A percentile compares a stretch with the other conserved stretches of the same genome.
These are phyloP conservation scores for Wickerhamia fluorescens DNA, from an alignment of 805 yeast species.

Conservation along the genomic window DNA sequence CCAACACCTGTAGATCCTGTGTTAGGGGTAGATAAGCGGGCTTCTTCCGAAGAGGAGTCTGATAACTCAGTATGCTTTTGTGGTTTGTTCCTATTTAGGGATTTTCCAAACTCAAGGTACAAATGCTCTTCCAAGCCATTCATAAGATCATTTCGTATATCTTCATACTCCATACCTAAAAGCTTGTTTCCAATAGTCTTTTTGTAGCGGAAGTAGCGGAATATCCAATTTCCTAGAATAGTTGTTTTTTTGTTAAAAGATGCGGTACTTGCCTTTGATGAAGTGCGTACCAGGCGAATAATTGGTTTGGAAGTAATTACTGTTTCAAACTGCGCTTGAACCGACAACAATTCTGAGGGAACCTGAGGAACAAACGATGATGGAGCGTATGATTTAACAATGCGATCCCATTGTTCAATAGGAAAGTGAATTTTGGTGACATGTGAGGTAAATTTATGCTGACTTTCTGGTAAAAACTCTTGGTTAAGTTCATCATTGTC, in stretches of 20 bases:
- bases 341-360: conserved; percentile 13
- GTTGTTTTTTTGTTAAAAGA: conserved; percentile 21
- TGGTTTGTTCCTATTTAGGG: conserved; percentile 3
- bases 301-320: conserved; percentile 18
- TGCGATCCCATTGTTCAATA: conserved; percentile 11
- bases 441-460: conserved; percentile 2
- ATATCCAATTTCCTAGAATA: conserved; percentile 23
- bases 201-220: conserved; percentile 29
- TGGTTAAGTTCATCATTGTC: conserved; percentile 3
- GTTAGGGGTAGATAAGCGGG: not conserved
- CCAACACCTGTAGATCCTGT: conserved; percentile 6
- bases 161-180: conserved; percentile 38
- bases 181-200: conserved; percentile 28
- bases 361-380: conserved; percentile 6
- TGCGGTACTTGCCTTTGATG: conserved; percentile 18
- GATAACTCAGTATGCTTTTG: too few species aligned
- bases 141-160: conserved; percentile 29
- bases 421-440: conserved; percentile 16
- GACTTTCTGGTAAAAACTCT: conserved; percentile 1
- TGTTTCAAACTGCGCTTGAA: conserved; percentile 12
- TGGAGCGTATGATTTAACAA: conserved; percentile 7
- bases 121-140: conserved; percentile 30
- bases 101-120: conserved; percentile 28
- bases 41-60: conserved; percentile 1
- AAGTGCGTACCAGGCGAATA: conserved; percentile 20